phyloP scores from a whole-genome alignment of 768 basidiomycete genomes.

The Tricholoma sp. region DNA sequence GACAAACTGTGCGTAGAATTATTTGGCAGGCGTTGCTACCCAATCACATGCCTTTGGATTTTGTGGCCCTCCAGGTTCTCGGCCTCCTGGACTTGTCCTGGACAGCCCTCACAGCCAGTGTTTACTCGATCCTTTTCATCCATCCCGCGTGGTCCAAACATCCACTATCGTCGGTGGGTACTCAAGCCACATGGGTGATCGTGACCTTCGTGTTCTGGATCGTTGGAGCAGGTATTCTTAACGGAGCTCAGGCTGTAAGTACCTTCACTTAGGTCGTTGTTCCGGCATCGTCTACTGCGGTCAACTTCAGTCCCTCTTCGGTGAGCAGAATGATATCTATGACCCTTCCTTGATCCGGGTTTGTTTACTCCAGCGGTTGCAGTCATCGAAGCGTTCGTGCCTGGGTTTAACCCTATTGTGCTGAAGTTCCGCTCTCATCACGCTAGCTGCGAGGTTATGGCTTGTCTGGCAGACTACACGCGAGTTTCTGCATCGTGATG shows the following conservation, averaged over 20 bases:
- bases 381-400: conserved; percentile 46
- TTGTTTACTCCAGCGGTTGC: conserved; percentile 32
- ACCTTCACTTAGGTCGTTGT: conserved; percentile 39
- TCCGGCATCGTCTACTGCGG: conserved; percentile 45
- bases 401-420: not conserved
- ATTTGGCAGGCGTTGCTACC: too few species aligned
- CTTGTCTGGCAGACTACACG: conserved; percentile 48
- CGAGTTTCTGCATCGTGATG: conserved; percentile 17
- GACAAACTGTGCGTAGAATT: too few species aligned
- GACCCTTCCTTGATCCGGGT: not conserved
- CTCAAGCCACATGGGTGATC: conserved; percentile 55
- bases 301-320: conserved; percentile 52
- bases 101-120: conserved; percentile 42
- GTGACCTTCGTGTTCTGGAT: conserved; percentile 63
- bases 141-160: conserved; percentile 56
- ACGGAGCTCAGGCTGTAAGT: conserved; percentile 44
- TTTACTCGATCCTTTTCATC: conserved; percentile 51
- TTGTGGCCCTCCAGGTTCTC: conserved; percentile 49
- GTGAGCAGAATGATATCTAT: conserved; percentile 25
- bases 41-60: too few species aligned
- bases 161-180: conserved; percentile 50
- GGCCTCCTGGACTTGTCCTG: conserved; percentile 67
- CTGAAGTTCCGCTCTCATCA: not conserved
- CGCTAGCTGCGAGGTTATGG: conserved; percentile 39
- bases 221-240: conserved; percentile 47